Base-by-base conservation (phyloP, 257 asterid species). In the Solanum megistacrolobum region DNA sequence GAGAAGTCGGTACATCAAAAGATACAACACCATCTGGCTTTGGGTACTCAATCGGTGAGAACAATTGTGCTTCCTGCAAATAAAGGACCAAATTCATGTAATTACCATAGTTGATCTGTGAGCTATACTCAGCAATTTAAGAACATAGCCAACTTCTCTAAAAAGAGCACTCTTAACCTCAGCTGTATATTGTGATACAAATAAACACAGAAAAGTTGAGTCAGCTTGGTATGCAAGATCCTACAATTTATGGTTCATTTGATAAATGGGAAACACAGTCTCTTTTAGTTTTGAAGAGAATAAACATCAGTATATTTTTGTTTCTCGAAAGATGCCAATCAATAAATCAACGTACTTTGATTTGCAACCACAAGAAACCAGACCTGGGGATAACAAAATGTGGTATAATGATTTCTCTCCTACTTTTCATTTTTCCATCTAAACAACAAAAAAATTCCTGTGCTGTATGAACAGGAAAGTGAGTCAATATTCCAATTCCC, bases 1-100 rank as follows among this genome's bases (percentile, higher is more conserved):
- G 88, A 85, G 99, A 95, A 58, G 98, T 96, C 36, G 97, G 93
- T 65, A 97, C 88, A 88, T 97, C 98, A 89, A 97, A 97, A 60
- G 99, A 93, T 88, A 97, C 83, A 84, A 90, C 92, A 32, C 96
- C 98, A 89, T 97, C 98, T 38, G 98, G 98, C 93, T 97, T 97
- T 73, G 98, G 96, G 92, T 97, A 97, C 88, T 93, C 92, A 76
- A 95, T 93, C 88, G 94, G 94, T 75, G 86, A 89, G 92, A 91
- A 93, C 41, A 88, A 35, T 84, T 87, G 91, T 71, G 98, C 98
- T 91, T 93, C 98, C 99, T 97, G 95, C 68, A 90, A 62, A 89
- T 88, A 69, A 89, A 69, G 88, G 82, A 88, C 87, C 75, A 76
- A 88, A 68, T 86, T 83, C 66, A 83, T 13, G 88, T 12, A 32